Percentiles rank a stretch among this genome's conserved stretches.
Conservation (phyloP, 1,284 basidiomycete species). For the Neonothopanus nambi region DNA sequence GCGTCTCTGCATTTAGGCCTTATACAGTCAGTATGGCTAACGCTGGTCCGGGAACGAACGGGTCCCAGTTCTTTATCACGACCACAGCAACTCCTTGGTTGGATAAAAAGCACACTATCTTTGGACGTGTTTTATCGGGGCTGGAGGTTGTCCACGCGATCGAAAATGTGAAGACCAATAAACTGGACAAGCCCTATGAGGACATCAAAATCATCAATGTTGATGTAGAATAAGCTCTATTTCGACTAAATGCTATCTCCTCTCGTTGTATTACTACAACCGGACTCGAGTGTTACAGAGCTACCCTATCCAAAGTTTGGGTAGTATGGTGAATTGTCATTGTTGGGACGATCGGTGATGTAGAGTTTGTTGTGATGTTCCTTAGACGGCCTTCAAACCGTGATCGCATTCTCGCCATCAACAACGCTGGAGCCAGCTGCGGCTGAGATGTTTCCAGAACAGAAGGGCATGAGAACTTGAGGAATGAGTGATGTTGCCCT, state of each 20-base stretch:
- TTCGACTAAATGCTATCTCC: neutral
- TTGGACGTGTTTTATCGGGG: slow-evolving; percentile 81
- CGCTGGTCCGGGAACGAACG: slow-evolving; percentile 91
- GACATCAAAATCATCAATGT: slow-evolving; percentile 89
- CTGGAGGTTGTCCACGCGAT: slow-evolving; percentile 85
- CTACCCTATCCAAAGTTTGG: slow-evolving; percentile 40
- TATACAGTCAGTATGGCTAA: slow-evolving; percentile 99
- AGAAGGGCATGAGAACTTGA: slow-evolving; percentile 24
- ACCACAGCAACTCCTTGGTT: slow-evolving; percentile 95
- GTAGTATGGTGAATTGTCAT: slow-evolving; percentile 29
- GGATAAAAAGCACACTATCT: slow-evolving; percentile 95
- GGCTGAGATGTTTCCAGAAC: slow-evolving; percentile 5
- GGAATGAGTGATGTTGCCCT: slow-evolving; percentile 4
- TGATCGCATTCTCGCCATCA: slow-evolving; percentile 3
- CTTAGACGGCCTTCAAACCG: slow-evolving; percentile 22
- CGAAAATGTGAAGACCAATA: slow-evolving; percentile 79
- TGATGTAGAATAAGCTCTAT: slow-evolving; percentile 48
- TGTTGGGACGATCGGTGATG: slow-evolving; percentile 1
- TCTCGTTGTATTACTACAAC: slow-evolving; percentile 25
- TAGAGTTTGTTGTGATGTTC: slow-evolving; percentile 2
- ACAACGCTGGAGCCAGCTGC: neutral
- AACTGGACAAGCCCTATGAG: slow-evolving; percentile 85
- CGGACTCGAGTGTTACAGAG: slow-evolving; percentile 30
- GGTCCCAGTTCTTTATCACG: slow-evolving; percentile 98
- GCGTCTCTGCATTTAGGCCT: slow-evolving; percentile 51